Conservation (phyloP, 1,284 basidiomycete species). For the Malassezia cuniculi region DNA sequence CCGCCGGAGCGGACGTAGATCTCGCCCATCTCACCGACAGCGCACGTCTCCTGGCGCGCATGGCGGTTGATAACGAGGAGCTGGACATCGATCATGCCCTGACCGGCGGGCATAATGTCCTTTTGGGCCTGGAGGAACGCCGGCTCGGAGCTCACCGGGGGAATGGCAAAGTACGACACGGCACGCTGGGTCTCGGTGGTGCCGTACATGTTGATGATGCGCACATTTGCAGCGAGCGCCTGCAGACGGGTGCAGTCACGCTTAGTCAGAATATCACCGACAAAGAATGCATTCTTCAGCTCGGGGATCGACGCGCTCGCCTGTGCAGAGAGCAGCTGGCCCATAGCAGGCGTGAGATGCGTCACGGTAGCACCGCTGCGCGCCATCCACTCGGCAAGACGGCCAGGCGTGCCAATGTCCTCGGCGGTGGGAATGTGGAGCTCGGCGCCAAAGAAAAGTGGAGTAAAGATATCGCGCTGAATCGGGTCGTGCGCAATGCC, state of each 20-base stretch:
- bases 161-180: slow-evolving; percentile 92
- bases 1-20: slow-evolving; percentile 97
- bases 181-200: slow-evolving; percentile 98
- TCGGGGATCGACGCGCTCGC: slow-evolving; percentile 77
- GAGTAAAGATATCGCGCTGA: slow-evolving; percentile 98
- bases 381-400: slow-evolving; percentile 98
- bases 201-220: slow-evolving; percentile 96
- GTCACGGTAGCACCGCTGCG: slow-evolving; percentile 66
- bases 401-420: slow-evolving; percentile 91
- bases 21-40: slow-evolving; percentile 92
- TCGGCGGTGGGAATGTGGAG: slow-evolving; percentile 92
- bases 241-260: slow-evolving; percentile 93
- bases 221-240: slow-evolving; percentile 75
- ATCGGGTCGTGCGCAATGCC: slow-evolving; percentile 99
- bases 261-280: slow-evolving; percentile 97
- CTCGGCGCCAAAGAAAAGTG: slow-evolving; percentile 89
- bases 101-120: slow-evolving; percentile 94
- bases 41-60: slow-evolving; percentile 75
- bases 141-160: slow-evolving; percentile 66
- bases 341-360: slow-evolving; percentile 89
- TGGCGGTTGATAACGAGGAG: slow-evolving; percentile 90
- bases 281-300: slow-evolving; percentile 86
- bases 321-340: slow-evolving; percentile 91
- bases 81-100: slow-evolving; percentile 96
- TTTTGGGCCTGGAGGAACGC: slow-evolving; percentile 90